Conservation (phyloP, 2,329 filamentous ascomycete genomes). For the Aciculosporium take region DNA sequence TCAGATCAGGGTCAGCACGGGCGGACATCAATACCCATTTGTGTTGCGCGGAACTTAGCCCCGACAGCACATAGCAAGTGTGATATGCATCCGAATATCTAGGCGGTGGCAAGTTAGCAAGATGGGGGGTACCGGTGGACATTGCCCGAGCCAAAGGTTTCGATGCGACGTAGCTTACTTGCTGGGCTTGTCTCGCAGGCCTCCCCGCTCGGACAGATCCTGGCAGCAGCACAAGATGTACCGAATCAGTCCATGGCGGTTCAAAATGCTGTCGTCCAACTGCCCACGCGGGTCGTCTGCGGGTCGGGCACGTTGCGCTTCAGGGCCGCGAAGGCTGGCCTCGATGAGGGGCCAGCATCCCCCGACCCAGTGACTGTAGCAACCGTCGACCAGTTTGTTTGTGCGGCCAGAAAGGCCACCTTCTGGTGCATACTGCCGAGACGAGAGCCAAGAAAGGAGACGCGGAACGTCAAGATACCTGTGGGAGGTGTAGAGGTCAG, state of each 20-base stretch:
- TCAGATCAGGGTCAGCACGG: constrained; percentile 19
- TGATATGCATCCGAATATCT: constrained; percentile 80
- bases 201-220: constrained; percentile 53
- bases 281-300: constrained; percentile 16
- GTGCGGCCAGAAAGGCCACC: constrained; percentile 87
- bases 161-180: constrained; percentile 41
- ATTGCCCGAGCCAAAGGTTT: background rate
- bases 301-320: constrained; percentile 15
- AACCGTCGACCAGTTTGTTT: constrained; percentile 95
- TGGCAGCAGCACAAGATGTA: constrained; percentile 90
- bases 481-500: constrained; percentile 14
- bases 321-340: constrained; percentile 51
- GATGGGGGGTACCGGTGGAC: too few relatives aligned
- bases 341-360: constrained; percentile 88
- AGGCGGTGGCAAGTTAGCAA: constrained; percentile 3
- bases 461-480: constrained; percentile 64
- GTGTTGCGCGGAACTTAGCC: constrained; percentile 71
- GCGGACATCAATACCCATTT: constrained; percentile 33
- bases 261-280: constrained; percentile 47
- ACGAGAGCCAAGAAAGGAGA: constrained; percentile 76
- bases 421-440: constrained; percentile 79
- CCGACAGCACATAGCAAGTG: constrained; percentile 79
- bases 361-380: constrained; percentile 96
- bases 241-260: constrained; percentile 67
- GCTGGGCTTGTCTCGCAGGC: constrained; percentile 84